These are phyloP conservation scores for Fusarium multiceps DNA, from an alignment of 2,329 filamentous ascomycete genomes.

Conservation along the genomic window DNA sequence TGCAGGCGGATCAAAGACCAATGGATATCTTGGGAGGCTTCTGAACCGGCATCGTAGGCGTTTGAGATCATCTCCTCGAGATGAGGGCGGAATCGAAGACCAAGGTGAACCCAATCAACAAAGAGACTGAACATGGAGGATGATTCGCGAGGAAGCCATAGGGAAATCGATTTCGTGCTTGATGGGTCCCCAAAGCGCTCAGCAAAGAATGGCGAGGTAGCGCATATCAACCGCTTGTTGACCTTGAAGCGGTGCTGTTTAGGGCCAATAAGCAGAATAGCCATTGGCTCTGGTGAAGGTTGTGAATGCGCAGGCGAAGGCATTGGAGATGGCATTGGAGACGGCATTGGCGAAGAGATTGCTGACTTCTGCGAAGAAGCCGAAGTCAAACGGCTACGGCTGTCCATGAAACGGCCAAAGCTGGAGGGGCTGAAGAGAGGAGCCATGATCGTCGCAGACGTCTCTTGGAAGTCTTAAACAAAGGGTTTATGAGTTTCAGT, in stretches of 20 bases:
- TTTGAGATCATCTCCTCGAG: slow-evolving; percentile 56
- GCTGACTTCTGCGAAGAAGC: slow-evolving; percentile 39
- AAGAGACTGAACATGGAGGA: slow-evolving; percentile 66
- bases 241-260: slow-evolving; percentile 56
- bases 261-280: slow-evolving; percentile 57
- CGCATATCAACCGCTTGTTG: slow-evolving; percentile 59
- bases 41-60: slow-evolving; percentile 46
- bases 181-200: slow-evolving; percentile 55
- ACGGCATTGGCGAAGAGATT: slow-evolving; percentile 31
- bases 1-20: slow-evolving; percentile 68
- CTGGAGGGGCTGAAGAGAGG: slow-evolving; percentile 41
- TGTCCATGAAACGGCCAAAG: slow-evolving; percentile 40
- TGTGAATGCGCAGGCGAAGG: slow-evolving; percentile 37
- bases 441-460: slow-evolving; percentile 32
- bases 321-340: slow-evolving; percentile 23
- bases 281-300: slow-evolving; percentile 42
- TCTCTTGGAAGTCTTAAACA: slow-evolving; percentile 13
- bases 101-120: slow-evolving; percentile 63
- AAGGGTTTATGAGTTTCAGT: slow-evolving; percentile 22
- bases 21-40: slow-evolving; percentile 57
- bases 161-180: slow-evolving; percentile 47
- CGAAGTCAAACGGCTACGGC: slow-evolving; percentile 19
- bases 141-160: slow-evolving; percentile 60
- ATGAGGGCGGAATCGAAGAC: slow-evolving; percentile 55
- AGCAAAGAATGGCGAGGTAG: slow-evolving; percentile 61